phyloP scores from a whole-genome alignment of 129 eudicot genomes.

The Flaveria robusta region DNA sequence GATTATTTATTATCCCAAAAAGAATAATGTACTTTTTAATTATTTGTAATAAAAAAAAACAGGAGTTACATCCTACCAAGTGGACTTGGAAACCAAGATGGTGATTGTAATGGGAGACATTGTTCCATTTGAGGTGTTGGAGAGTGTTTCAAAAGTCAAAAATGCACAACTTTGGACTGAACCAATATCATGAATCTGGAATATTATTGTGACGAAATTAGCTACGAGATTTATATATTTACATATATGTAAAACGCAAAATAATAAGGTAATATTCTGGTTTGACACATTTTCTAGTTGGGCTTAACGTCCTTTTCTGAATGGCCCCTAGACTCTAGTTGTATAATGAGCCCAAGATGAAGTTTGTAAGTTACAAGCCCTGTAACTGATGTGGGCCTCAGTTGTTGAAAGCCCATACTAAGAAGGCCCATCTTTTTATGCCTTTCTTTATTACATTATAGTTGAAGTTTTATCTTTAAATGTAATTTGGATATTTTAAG shows the following conservation, averaged over 20 bases:
- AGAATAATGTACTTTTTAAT: not conserved
- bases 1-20: slow-evolving; percentile 4
- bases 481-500: too few species aligned
- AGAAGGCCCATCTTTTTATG: not conserved
- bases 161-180: slow-evolving; percentile 75
- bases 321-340: not conserved
- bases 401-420: not conserved
- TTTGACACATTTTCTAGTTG: slow-evolving; percentile 8
- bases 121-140: slow-evolving; percentile 88
- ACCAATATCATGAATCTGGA: slow-evolving; percentile 30
- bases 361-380: not conserved
- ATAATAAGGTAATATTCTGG: slow-evolving; percentile 1
- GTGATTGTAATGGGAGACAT: slow-evolving; percentile 92
- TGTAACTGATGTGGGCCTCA: not conserved
- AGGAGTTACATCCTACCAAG: slow-evolving; percentile 92
- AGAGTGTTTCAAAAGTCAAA: slow-evolving; percentile 87
- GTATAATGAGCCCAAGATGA: not conserved
- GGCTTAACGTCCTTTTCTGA: not conserved
- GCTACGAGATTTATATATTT: not conserved
- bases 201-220: not conserved
- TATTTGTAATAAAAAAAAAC: slow-evolving; percentile 24
- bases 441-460: not conserved
- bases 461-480: too few species aligned
- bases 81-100: slow-evolving; percentile 94
- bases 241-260: slow-evolving; percentile 5